Evolutionary conservation across 805 yeast species (phyloP).

Genomic region (Wickerhamomyces ciferrii): DNA sequence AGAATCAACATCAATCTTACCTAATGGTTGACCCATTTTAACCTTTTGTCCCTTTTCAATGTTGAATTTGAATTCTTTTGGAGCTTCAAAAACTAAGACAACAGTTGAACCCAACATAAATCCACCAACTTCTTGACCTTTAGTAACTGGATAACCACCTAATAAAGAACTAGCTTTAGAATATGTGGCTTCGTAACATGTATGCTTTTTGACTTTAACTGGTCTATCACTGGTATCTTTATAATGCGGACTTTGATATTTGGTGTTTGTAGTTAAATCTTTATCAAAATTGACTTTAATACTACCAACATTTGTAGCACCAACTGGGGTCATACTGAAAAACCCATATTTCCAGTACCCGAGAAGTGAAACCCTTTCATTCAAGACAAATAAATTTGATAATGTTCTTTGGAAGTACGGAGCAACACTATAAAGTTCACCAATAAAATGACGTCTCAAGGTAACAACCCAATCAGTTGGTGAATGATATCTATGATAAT

Average conservation of each 20-base stretch:
- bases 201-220: constrained; percentile 55
- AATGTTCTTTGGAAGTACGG: constrained; percentile 91
- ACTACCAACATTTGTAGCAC: constrained; percentile 98
- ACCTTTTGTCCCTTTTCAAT: constrained; percentile 72
- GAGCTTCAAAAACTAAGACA: constrained; percentile 97
- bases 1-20: constrained; percentile 29
- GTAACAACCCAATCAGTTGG: constrained; percentile 96
- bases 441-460: constrained; percentile 89
- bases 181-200: constrained; percentile 94
- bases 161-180: constrained; percentile 67
- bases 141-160: constrained; percentile 83
- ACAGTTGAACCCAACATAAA: constrained; percentile 94
- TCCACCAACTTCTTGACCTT: constrained; percentile 97
- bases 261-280: constrained; percentile 79
- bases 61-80: constrained; percentile 66
- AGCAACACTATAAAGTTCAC: constrained; percentile 92
- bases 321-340: constrained; percentile 98
- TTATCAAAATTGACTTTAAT: constrained; percentile 89
- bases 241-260: constrained; percentile 41
- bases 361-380: constrained; percentile 90
- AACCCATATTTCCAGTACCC: constrained; percentile 98
- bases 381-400: constrained; percentile 81
- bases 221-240: constrained; percentile 13
- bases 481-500: constrained; percentile 94
- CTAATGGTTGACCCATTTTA: constrained; percentile 79